These are phyloP conservation scores for Eucalyptus pumila DNA, from an alignment of 345 rosid genomes.

Conservation along the genomic window DNA sequence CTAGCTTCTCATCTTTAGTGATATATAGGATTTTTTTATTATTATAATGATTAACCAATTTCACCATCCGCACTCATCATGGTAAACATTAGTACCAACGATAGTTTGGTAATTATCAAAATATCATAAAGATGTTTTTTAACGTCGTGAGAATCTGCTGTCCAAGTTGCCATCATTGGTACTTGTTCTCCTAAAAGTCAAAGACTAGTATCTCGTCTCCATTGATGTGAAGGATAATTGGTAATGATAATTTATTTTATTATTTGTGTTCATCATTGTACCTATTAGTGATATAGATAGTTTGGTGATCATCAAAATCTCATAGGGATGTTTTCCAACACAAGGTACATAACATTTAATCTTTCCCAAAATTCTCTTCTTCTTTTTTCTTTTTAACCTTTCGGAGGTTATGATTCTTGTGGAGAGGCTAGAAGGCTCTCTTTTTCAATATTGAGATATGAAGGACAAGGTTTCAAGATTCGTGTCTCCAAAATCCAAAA, in stretches of 20 bases:
- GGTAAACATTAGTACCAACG: neutral
- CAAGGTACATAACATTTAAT: slow-evolving; percentile 30
- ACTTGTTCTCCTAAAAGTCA: neutral
- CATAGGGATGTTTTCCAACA: neutral
- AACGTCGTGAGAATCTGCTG: neutral
- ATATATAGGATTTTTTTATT: neutral
- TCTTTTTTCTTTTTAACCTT: neutral
- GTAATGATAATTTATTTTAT: neutral
- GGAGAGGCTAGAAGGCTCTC: neutral
- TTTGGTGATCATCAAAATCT: neutral
- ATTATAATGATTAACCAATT: neutral
- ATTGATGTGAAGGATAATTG: neutral
- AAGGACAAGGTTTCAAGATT: slow-evolving; percentile 77
- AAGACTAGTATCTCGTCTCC: neutral
- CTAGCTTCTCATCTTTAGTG: neutral
- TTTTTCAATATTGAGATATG: slow-evolving; percentile 30
- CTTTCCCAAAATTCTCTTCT: neutral
- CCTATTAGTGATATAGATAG: neutral
- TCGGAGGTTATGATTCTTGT: neutral
- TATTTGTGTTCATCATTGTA: neutral
- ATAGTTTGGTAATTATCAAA: neutral
- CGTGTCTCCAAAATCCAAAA: slow-evolving; percentile 76
- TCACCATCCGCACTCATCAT: neutral
- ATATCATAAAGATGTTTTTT: neutral
- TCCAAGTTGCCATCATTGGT: neutral